These are phyloP conservation scores for Fusarium nanum DNA, from an alignment of 2,329 filamentous ascomycete genomes.

Conservation along the genomic window DNA sequence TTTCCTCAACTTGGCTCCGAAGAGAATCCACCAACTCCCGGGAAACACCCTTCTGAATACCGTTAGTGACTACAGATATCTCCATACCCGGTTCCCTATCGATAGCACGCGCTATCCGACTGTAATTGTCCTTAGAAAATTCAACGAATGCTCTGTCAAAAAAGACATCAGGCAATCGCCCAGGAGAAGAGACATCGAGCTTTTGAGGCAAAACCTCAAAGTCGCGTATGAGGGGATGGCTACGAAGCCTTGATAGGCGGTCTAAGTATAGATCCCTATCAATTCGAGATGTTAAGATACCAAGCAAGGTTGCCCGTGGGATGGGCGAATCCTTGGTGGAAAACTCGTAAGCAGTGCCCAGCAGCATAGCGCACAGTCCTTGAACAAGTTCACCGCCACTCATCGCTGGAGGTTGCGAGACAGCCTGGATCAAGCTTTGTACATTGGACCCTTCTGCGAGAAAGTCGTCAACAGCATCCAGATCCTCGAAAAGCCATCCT, in stretches of 20 bases:
- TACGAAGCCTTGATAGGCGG: slow-evolving; percentile 79
- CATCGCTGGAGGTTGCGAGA: slow-evolving; percentile 67
- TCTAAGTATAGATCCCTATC: slow-evolving; percentile 90
- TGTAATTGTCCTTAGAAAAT: slow-evolving; percentile 96
- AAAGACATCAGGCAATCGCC: slow-evolving; percentile 79
- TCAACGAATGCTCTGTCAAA: slow-evolving; percentile 90
- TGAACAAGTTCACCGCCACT: slow-evolving; percentile 76
- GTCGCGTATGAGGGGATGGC: slow-evolving; percentile 83
- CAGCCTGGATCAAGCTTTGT: slow-evolving; percentile 83
- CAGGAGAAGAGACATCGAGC: slow-evolving; percentile 59
- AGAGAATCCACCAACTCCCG: slow-evolving; percentile 90
- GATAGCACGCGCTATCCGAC: slow-evolving; percentile 82
- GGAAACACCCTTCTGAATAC: slow-evolving; percentile 90
- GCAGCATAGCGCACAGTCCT: slow-evolving; percentile 84
- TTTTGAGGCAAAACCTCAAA: slow-evolving; percentile 88
- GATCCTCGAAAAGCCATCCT: slow-evolving; percentile 92
- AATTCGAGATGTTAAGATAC: slow-evolving; percentile 79
- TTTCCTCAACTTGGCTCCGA: slow-evolving; percentile 80
- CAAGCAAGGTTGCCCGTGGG: slow-evolving; percentile 81
- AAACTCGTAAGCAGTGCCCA: slow-evolving; percentile 95
- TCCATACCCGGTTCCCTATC: slow-evolving; percentile 92
- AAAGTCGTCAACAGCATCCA: slow-evolving; percentile 92
- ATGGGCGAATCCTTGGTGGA: slow-evolving; percentile 97
- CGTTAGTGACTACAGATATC: slow-evolving; percentile 81
- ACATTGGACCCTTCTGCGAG: slow-evolving; percentile 91